Base-by-base conservation (phyloP, 805 yeast species). In the Scheffersomyces stipitis region DNA sequence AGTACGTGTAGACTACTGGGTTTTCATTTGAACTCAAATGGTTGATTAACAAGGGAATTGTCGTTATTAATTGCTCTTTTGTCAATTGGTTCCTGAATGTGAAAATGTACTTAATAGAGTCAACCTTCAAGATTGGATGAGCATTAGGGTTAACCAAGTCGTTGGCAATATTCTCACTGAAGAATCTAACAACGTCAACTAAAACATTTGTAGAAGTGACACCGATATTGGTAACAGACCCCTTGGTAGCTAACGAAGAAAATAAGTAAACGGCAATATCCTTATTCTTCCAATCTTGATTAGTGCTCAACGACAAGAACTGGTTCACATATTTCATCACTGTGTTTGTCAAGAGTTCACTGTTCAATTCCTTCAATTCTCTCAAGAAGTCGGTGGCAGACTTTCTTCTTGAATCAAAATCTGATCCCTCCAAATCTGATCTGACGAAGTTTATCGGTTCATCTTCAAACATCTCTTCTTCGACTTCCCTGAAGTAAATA, bases 361-460 rank as follows among this genome's bases (percentile, higher is more conserved):
- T 89, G 55, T 86, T 81, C 36, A 80, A 82, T 32, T 81, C 86
- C 50, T 89, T 87, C 49, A 93, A 73, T 50, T 88, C 96, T 44
- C 95, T 78, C 48, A 93, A 68, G 54, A 93, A 89, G 52, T 88
- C 97, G 1, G 95, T 86, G n/a, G 97, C 81, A 0, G 96, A 81
- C 49, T 95, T 80, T 61, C 97, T 76, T 62, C 99, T 78, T 1
- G 96, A 83, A 54, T 90, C 98, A 10, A 84, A 77, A 57, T 91
- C 98, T 0, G 96, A 82, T 4, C 98, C 98, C 63, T 95, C 99
- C 31, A 95, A 70, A 60, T 93, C 99, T 43, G 96, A 76, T 53
- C 98, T 77, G 15, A 90, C 90, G 56, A 75, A 93, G 52, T 87
- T 95, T 37, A 93, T 83, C 26, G 99, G 99, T 56, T 93, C 99